These are phyloP conservation scores for Dactylellina cionopaga DNA, from an alignment of 2,329 filamentous ascomycete species.

Conservation along the genomic window DNA sequence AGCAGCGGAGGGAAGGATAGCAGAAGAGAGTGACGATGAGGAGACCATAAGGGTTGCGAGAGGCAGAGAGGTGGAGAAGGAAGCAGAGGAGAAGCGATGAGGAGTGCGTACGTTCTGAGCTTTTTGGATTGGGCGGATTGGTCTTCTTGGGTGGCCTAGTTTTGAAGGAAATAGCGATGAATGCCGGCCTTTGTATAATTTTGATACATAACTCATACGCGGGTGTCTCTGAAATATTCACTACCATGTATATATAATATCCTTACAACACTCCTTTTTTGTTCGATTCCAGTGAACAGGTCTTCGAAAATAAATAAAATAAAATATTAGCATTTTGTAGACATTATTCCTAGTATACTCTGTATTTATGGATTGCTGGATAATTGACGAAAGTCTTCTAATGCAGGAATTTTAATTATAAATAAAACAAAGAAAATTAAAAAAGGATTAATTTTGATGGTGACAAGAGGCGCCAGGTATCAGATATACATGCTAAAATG, in stretches of 20 bases:
- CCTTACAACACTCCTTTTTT: constrained; percentile 2
- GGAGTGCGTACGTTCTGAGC: too few species aligned
- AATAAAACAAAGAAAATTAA: too few species aligned
- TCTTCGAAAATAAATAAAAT: not conserved
- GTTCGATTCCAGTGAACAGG: not conserved
- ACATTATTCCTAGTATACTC: not conserved
- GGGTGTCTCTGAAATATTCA: constrained; percentile 1
- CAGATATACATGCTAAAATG: constrained; percentile 25
- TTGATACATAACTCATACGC: too few species aligned
- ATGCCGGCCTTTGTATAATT: not conserved
- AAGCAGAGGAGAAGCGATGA: constrained; percentile 33
- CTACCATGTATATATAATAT: constrained; percentile 39
- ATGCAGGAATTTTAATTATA: too few species aligned
- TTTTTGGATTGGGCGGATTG: not conserved
- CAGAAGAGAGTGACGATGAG: constrained; percentile 37
- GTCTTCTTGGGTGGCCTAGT: not conserved
- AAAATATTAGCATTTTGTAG: not conserved
- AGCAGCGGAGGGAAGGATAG: constrained; percentile 37
- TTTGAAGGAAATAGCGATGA: not conserved
- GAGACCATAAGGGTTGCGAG: constrained; percentile 16
- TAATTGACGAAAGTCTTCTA: too few species aligned
- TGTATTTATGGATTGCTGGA: not conserved
- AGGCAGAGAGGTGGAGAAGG: constrained; percentile 34
- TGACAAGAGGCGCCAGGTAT: constrained; percentile 15
- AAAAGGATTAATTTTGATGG: too few species aligned